A percentile compares a stretch with the other conserved stretches of the same genome.
phyloP scores from a whole-genome alignment of 768 basidiomycete species.

The Pleurotus platypus region DNA sequence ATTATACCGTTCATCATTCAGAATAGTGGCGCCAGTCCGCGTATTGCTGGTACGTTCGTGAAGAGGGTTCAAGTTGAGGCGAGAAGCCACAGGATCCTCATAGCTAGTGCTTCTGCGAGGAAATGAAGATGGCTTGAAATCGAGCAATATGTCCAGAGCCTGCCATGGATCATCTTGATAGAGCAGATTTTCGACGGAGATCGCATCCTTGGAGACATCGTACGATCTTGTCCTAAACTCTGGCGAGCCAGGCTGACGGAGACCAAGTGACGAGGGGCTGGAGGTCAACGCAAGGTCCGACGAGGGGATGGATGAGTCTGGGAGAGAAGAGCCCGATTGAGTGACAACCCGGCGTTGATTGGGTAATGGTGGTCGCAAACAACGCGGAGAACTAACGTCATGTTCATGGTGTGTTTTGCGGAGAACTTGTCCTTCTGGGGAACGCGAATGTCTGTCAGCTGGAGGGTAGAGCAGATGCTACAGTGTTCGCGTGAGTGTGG shows the following conservation, averaged over 20 bases:
- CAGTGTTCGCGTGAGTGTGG: not conserved
- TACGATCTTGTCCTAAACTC: not conserved
- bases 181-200: conserved; percentile 29
- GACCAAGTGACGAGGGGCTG: conserved; percentile 10
- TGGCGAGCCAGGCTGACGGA: conserved; percentile 7
- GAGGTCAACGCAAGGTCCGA: conserved; percentile 4
- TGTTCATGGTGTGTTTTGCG: too few relatives aligned
- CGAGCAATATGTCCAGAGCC: conserved; percentile 39
- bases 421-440: not conserved
- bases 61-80: too few relatives aligned
- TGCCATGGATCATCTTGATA: conserved; percentile 42
- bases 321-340: not conserved
- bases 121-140: conserved; percentile 13
- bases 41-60: too few relatives aligned
- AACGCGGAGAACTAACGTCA: not conserved
- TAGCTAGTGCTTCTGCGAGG: too few relatives aligned
- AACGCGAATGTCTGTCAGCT: conserved; percentile 2
- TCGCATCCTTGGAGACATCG: not conserved
- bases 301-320: conserved; percentile 7
- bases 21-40: too few relatives aligned
- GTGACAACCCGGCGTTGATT: not conserved
- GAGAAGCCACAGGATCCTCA: too few relatives aligned
- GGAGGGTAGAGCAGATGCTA: not conserved
- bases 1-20: too few relatives aligned
- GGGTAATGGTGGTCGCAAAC: conserved; percentile 7